Evolutionary conservation across 108 stramenopile genomes (phyloP), one percentile per base, ranked within the genome.

Genomic region (Mediolabrus comicus): DNA sequence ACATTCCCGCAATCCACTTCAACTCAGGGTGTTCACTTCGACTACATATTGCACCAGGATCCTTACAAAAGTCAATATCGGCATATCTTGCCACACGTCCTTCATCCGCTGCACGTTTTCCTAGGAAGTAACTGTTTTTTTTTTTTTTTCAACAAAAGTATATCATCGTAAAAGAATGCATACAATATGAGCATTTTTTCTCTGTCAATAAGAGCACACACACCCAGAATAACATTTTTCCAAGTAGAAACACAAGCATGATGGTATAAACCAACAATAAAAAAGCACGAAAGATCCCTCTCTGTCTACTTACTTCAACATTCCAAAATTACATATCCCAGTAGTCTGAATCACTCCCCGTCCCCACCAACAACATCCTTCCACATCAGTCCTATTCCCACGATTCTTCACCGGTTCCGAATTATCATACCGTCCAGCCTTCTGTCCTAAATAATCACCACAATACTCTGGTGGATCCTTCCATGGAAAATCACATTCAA

Each of bases 361-460:
- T 69, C 76, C 76, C 76, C 62, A 79, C 70, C 71, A 83, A 33
- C 75, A 80, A 43, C 79, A 80, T 14, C 83, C 83, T 54, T 80
- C 79, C 4, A 83, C 79, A 59, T 83, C 83, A 2, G 69, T 80
- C 30, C 75, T 35, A 53, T 51, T 51, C 12, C 28, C 32, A 31
- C 74, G 39, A 46, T 81, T 81, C 59, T 22, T 36, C 29, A 72
- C 80, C 8, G 69, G 62, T 24, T 59, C 65, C 22, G 34, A 28
- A 31, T 59, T 71, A 4, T 56, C 65, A 32, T 58, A 59, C 24
- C 80, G n/a, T 13, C 80, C 80, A 8, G 52, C 80, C 53, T 49
- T 71, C 46, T 81, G 80, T 0, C 75, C 80, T 3, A 3, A n/a
- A 35, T 81, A 81, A 61, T 77, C 80, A 3, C 25, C 14, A 34